These are phyloP conservation scores for Penicillium sp. DNA, from an alignment of 2,329 filamentous ascomycete genomes.

Conservation along the genomic window DNA sequence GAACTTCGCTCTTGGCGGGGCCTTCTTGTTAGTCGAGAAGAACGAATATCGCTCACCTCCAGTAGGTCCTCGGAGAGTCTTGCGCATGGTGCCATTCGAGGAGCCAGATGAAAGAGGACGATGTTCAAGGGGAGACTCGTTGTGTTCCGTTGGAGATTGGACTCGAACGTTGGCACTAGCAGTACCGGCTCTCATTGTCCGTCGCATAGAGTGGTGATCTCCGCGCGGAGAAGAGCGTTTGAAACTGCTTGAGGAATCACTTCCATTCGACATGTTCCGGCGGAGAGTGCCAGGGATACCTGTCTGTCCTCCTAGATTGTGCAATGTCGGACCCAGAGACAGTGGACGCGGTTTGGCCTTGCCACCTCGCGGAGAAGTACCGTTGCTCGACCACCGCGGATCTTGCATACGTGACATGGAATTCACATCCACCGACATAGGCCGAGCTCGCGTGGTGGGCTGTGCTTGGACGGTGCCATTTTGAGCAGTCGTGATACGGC, in stretches of 20 bases:
- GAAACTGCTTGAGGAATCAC: slow-evolving; percentile 68
- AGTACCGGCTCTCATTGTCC: slow-evolving; percentile 58
- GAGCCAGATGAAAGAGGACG: slow-evolving; percentile 40
- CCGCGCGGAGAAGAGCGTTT: slow-evolving; percentile 49
- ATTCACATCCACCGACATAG: slow-evolving; percentile 16
- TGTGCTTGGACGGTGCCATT: slow-evolving; percentile 10
- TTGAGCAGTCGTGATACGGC: neutral
- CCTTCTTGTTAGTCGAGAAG: slow-evolving; percentile 33
- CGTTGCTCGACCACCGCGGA: slow-evolving; percentile 8
- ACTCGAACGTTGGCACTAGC: slow-evolving; percentile 25
- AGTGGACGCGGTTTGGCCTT: slow-evolving; percentile 15
- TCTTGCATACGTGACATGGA: slow-evolving; percentile 7
- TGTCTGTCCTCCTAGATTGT: slow-evolving; percentile 6
- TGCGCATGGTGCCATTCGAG: slow-evolving; percentile 38
- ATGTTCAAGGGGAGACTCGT: slow-evolving; percentile 54
- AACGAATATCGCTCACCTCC: slow-evolving; percentile 33
- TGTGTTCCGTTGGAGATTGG: slow-evolving; percentile 35
- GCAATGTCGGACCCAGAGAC: slow-evolving; percentile 19
- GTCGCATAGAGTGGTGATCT: slow-evolving; percentile 55
- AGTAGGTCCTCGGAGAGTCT: slow-evolving; percentile 45
- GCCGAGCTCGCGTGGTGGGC: slow-evolving; percentile 12
- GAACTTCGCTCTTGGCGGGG: slow-evolving; percentile 23
- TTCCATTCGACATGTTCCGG: slow-evolving; percentile 55
- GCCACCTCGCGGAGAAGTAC: slow-evolving; percentile 1
- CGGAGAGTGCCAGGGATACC: slow-evolving; percentile 30